These are phyloP conservation scores for Rhododendron mucronatum DNA, from an alignment of 148 eudicot genomes.

Conservation along the genomic window DNA sequence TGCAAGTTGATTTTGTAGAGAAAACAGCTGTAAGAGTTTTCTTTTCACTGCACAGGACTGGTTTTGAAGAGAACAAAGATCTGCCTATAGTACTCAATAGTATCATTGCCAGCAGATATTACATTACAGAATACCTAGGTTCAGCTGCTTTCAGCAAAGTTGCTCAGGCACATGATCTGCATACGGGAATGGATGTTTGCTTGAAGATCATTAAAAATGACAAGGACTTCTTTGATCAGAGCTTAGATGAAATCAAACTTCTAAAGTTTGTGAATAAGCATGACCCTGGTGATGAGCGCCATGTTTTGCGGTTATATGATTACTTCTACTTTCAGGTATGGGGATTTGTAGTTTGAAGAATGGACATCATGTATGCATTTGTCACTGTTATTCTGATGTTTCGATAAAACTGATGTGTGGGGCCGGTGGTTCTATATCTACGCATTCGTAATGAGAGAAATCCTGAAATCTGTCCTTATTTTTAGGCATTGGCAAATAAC, in stretches of 20 bases:
- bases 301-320: conserved; percentile 88
- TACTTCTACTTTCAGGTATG: conserved; percentile 89
- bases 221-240: conserved; percentile 97
- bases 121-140: conserved; percentile 80
- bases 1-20: conserved; percentile 21
- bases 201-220: conserved; percentile 94
- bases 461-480: neutral
- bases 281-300: conserved; percentile 78
- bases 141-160: conserved; percentile 99
- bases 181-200: conserved; percentile 80
- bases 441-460: neutral
- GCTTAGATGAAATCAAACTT: conserved; percentile 96
- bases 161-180: conserved; percentile 88
- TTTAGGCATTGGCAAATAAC: neutral
- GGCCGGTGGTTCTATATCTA: neutral
- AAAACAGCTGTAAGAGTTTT: conserved; percentile 16
- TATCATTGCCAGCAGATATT: conserved; percentile 73
- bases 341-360: neutral
- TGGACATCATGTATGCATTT: neutral
- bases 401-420: neutral
- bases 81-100: conserved; percentile 67
- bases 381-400: neutral
- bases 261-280: conserved; percentile 93
- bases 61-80: conserved; percentile 92
- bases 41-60: conserved; percentile 61